Percentiles rank a stretch among this genome's conserved stretches.
phyloP scores from a whole-genome alignment of 1,139 yeast species.

The Kurtzmaniella quercitrusa region DNA sequence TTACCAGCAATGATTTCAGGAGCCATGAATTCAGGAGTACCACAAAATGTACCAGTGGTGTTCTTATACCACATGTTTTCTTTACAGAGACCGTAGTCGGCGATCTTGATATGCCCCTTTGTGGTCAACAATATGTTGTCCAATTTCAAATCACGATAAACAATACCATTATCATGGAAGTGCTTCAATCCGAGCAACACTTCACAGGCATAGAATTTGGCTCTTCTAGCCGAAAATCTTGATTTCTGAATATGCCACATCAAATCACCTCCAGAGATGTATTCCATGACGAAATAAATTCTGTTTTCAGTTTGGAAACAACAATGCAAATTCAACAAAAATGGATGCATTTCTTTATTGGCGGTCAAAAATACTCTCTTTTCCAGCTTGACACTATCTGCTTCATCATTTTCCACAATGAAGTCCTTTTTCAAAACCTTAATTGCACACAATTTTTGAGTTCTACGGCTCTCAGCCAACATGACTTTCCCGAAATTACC shows the following conservation, averaged over 20 bases:
- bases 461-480: slow-evolving; percentile 88
- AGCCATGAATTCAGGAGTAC: slow-evolving; percentile 99
- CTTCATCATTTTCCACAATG: slow-evolving; percentile 92
- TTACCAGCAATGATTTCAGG: slow-evolving; percentile 95
- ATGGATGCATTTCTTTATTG: slow-evolving; percentile 87
- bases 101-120: slow-evolving; percentile 94
- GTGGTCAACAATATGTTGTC: slow-evolving; percentile 88
- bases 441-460: slow-evolving; percentile 80
- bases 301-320: slow-evolving; percentile 98
- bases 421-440: slow-evolving; percentile 94
- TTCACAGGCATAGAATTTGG: slow-evolving; percentile 96
- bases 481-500: slow-evolving; percentile 98
- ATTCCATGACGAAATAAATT: slow-evolving; percentile 97
- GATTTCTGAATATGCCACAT: slow-evolving; percentile 99
- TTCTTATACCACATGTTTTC: slow-evolving; percentile 92
- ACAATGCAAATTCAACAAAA: slow-evolving; percentile 83
- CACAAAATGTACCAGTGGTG: slow-evolving; percentile 95
- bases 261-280: slow-evolving; percentile 94
- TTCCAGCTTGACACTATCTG: slow-evolving; percentile 90
- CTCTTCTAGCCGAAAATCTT: slow-evolving; percentile 82
- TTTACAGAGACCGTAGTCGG: slow-evolving; percentile 95
- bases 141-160: slow-evolving; percentile 92
- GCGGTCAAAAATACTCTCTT: slow-evolving; percentile 90
- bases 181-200: slow-evolving; percentile 86
- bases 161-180: slow-evolving; percentile 93